Percentiles rank a stretch among this genome's conserved stretches.
Evolutionary conservation across 257 asterid genomes (phyloP).

Genomic region (Lavandula angustifolia): DNA sequence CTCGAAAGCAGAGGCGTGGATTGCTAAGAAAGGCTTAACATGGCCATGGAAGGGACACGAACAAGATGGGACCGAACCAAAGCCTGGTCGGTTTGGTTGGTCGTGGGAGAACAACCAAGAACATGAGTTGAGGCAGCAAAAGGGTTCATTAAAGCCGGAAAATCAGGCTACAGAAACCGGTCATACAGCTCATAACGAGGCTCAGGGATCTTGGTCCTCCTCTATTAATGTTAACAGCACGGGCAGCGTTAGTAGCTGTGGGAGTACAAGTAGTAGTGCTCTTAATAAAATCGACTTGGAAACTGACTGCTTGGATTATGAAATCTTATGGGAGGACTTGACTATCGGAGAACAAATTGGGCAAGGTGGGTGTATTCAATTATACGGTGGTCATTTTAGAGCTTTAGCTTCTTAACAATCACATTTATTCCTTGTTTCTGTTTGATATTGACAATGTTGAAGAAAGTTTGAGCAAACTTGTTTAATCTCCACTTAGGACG

Average conservation of each 20-base stretch:
- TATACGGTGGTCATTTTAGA: constrained; percentile 10
- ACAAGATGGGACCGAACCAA: constrained; percentile 60
- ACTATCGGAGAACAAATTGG: constrained; percentile 95
- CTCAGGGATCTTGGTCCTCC: constrained; percentile 88
- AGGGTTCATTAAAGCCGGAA: constrained; percentile 48
- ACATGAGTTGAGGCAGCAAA: constrained; percentile 53
- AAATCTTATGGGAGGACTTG: constrained; percentile 94
- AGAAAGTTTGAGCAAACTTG: background rate
- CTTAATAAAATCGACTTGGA: constrained; percentile 72
- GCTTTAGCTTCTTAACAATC: constrained; percentile 20
- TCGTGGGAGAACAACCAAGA: constrained; percentile 77
- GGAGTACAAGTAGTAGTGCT: constrained; percentile 77
- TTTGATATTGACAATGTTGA: background rate
- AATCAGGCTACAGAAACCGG: constrained; percentile 48
- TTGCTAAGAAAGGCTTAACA: constrained; percentile 54
- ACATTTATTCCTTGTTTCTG: constrained; percentile 16
- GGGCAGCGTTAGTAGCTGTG: constrained; percentile 88
- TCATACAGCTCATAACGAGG: constrained; percentile 56
- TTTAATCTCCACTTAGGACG: constrained; percentile 7
- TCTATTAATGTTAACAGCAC: constrained; percentile 78
- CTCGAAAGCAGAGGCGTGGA: constrained; percentile 90
- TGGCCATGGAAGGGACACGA: constrained; percentile 93
- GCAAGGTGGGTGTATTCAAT: constrained; percentile 60
- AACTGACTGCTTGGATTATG: constrained; percentile 77
- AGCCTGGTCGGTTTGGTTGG: constrained; percentile 62